Base-by-base conservation (phyloP, 1,284 basidiomycete genomes). In the Malassezia equina region DNA sequence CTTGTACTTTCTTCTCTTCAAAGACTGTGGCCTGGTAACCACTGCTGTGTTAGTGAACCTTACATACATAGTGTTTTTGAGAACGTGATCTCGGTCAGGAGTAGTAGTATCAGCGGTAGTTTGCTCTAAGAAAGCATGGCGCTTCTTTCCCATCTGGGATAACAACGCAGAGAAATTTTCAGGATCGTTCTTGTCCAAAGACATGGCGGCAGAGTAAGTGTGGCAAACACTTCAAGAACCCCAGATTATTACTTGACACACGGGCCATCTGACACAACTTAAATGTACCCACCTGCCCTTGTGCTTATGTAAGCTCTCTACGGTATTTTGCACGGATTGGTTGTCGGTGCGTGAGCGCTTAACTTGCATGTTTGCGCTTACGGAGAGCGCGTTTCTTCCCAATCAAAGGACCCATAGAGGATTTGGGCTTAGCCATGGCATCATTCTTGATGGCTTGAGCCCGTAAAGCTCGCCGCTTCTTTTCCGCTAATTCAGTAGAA, bases 1-100 rank as follows among this genome's bases (percentile, higher is more conserved):
- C 77, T 68, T 80, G 79, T 21, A 73, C 70, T 17, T 76, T 76
- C 69, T 79, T 80, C 48, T 70, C 74, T 21, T 66, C 66, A 41
- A 69, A 73, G 25, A 73, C 66, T 29, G 69, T 68, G 48, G 69
- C 68, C 8, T 63, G 63, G 63, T 75, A 75, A 23, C 72, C 72
- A 34, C 44, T 63, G 47, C 4, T 4, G 25, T 47, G 21, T 39
- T n/a, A 33, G 32, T 15, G 19, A 19, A 29, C 15, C 5, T 29
- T 44, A 44, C 52, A 23, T 27, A 47, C 51, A 32, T 24, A 15
- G 23, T 52, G 39, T 52, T 42, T 19, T 48, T 49, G 11, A 49
- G 11, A 25, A 40, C 41, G 19, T 51, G 54, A 13, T 55, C 46
- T 15, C 11, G 24, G 19, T 48, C 47, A 12, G 52, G 47, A 17